Base-by-base conservation (phyloP, 2,329 filamentous ascomycete genomes). In the Pyrenophora graminea region DNA sequence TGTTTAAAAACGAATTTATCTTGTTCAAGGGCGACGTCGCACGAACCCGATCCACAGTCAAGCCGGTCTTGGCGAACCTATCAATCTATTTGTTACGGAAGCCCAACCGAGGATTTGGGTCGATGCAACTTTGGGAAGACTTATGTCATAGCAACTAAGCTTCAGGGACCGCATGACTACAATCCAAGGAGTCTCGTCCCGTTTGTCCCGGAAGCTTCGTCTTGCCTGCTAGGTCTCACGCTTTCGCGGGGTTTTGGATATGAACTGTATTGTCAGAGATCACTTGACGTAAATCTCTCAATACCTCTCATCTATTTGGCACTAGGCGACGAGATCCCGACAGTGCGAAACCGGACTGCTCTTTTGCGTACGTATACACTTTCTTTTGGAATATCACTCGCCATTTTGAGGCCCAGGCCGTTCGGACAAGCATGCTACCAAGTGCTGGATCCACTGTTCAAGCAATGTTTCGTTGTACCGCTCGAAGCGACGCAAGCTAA, bases 121-220 rank as follows among this genome's bases (percentile, higher is more conserved):
- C 44, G 32, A 63, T 59, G 56, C 54, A 56, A 54, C 51, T 61
- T 51, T 64, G 48, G 53, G 51, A 59, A 58, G 52, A 56, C 58
- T 53, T 53, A 60, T 50, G 51, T 40, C 43, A 48, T 39, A 39
- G 39, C 47, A 40, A 46, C 45, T 61, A 57, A 64, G 57, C 61
- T 53, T 63, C 52, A 53, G 53, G 37, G 42, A 46, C 33, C 52
- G 51, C 54, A 61, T 48, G 60, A 57, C 57, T 62, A 43, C 43
- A 56, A 45, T 44, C 51, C 53, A 46, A 53, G 68, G 69, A 57
- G 67, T 57, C 58, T 57, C 69, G 64, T 70, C 69, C 69, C 69
- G 69, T 62, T 56, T 63, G 50, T 59, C 63, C 69, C 69, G 69
- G 53, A 59, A 63, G 52, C 47, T 58, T 63, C 51, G 53, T 53